Evolutionary conservation across 768 basidiomycete species (phyloP), one percentile per base, ranked within the genome.

Genomic region (Chalciporus chontae): DNA sequence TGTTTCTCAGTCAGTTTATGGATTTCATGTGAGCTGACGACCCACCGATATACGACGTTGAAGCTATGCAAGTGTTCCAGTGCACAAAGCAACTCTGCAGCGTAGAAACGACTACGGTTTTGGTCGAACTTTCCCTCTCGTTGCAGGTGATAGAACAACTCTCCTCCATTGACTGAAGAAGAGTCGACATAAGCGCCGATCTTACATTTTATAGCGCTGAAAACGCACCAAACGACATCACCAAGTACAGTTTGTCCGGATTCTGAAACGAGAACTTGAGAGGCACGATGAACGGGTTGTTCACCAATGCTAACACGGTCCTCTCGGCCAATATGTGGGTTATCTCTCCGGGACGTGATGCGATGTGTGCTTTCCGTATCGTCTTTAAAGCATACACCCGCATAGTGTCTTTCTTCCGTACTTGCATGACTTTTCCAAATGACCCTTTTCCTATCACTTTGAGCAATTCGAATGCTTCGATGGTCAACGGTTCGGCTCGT

Each of bases 341-440:
- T 60, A 99, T 97, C 73, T 98, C 96, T 36, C 94, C 94, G 0
- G 90, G 90, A 1, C 95, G 82, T 29, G 90, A 90, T 5, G 95
- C 96, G 57, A 98, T 98, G 63, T 96, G 92, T 4, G 95, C 95
- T 70, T 99, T 99, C 47, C 94, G 83, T 61, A 98, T 97, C 3
- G 96, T 97, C 75, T 98, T 98, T 61, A 99, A 77, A 3, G 95
- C 95, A 72, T 99, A 99, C 62, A 99, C 89, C 50, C 96, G 91
- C 58, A 91, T 82, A 1, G 96, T 98, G 70, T 99, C 94, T 73
- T 96, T 94, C 74, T 99, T 99, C 47, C 94, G 87, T 37, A 99
- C 95, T 78, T 99, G 95, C 96, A 98, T 98, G 32, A 95, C 94
- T 71, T 99, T 99, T 14, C 96, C 95, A 61, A 99, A 99, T 52